Base-by-base conservation (phyloP, 176 grass and related monocot genomes). In the Musa acuminata region DNA sequence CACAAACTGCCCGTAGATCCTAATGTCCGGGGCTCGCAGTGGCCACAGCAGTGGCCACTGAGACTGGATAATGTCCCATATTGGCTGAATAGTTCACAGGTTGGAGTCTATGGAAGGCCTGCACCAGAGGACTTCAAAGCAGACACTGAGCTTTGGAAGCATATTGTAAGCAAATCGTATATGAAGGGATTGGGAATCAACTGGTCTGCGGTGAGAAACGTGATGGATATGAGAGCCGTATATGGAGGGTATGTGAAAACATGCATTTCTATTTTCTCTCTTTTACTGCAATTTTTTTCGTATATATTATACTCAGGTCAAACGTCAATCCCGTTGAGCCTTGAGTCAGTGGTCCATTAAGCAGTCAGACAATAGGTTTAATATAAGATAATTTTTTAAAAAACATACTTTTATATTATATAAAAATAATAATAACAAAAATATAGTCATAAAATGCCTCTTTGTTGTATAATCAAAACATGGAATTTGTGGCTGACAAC, bases 171-270 rank as follows among this genome's bases (percentile, higher is more conserved):
- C 69, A 89, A 78, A 75, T 84, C 88, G 43, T 99, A 99, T 83
- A 74, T 99, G 60, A 52, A 83, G 49, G 91, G 96, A 70, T 80
- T 91, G 82, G 96, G 96, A 80, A 89, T 99, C 72, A 74, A 94
- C 51, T 99, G 96, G 96, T 86, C 84, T 60, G 49, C 64, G 7
- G 55, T 99, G 3, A 83, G 96, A 67, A 99, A 99, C 77, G 88
- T 84, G 62, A 99, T 99, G 96, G 96, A 99, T 84, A 99, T 99
- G 96, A 70, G 96, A 75, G 85, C 86, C 10, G 83, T 94, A 27
- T 99, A 99, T 60, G 96, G 96, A 2, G 96, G 96, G 93, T 92
- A 87, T 69, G 80, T 23, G n/a, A 50, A 50, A 51, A 51, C 57
- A 76, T 51, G 1, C 24, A 11, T 48, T 29, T 35, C 43, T 5